Evolutionary conservation across 352 stramenopile genomes (phyloP), one percentile per base, ranked within the genome.

Genomic region (Globisporangium nodosum): DNA sequence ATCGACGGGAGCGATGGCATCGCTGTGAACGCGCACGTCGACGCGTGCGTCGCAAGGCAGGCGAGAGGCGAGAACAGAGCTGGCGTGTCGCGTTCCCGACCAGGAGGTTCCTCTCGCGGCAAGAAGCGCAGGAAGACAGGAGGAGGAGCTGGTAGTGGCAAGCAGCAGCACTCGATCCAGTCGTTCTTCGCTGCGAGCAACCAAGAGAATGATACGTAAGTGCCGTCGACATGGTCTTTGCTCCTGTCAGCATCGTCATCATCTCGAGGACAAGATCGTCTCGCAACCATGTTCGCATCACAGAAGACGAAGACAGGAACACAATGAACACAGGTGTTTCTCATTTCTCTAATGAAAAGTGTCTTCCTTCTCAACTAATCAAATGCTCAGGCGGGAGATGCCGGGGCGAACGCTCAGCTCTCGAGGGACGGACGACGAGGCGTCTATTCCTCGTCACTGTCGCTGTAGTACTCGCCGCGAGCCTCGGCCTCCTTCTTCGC

Each of bases 401-500:
- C 24, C 24, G 24, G 24, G 24, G 24, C 24, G 24, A 27, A 27
- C 24, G 24, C 39, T 43, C 39, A 11, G 39, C 8, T 43, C 39
- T 43, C 12, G 12, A 43, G 11, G 39, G 16, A 43, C 11, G 2
- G 11, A 43, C 12, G 39, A 11, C 39, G 42, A 8, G 5, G 20
- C 42, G 18, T 24, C 42, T 85, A 78, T 43, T 87, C 78, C 60
- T 87, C 77, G 65, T 89, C 79, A 18, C 70, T 84, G 79, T 95
- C 85, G 59, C 75, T 88, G 62, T 66, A 95, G 75, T 88, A 92
- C 60, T 95, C 85, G 57, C 85, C 85, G 43, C 76, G 76, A 52
- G 82, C 83, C 63, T 95, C 85, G 30, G 85, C 85, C 49, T 95
- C 85, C 78, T 95, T 95, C 67, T 85, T 83, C 55, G 84, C 82